Evolutionary conservation across 1,139 yeast species (phyloP), one percentile per base, ranked within the genome.

Genomic region (Suhomyces choctaworum): DNA sequence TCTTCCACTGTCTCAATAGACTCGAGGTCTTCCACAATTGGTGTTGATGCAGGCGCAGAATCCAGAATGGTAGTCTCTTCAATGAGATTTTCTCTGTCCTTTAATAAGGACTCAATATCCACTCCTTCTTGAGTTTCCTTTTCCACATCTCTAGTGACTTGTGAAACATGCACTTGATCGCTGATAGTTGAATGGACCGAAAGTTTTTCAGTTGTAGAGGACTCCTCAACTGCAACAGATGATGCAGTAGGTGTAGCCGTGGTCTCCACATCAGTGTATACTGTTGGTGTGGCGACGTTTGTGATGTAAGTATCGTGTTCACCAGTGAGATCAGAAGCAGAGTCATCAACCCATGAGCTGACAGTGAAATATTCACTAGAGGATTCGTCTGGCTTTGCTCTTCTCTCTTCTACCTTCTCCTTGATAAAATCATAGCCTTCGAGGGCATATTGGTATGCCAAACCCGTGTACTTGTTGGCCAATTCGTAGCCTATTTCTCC

Each of bases 381-480:
- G 20, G 26, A 3, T 16, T 22, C 20, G 7, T 39, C 39, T n/a
- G 37, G 21, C 14, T 29, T 24, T 23, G 27, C 52, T 34, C 59
- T 55, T 37, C 58, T 58, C 15, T 56, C 47, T 25, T 60, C 58
- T n/a, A 70, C 42, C 33, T 74, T 72, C 20, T 71, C 68, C 43
- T 71, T 67, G 22, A 64, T 58, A 33, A 60, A 22, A 14, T 42
- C 43, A 17, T 48, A 34, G 47, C 56, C 59, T 26, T 31, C 34
- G 22, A 16, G 31, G 23, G 25, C 31, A 16, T 22, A 23, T 9
- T 29, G 25, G n/a, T 21, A 28, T 11, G 23, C 25, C 16, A 15
- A 28, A n/a, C 21, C 22, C 11, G 21, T 16, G 16, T 24, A 24
- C 13, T 29, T 27, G 5, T 19, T 13, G 14, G 32, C 32, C 12